Evolutionary conservation across 306 rosid genomes (phyloP).

Genomic region (Bauhinia variegata): DNA sequence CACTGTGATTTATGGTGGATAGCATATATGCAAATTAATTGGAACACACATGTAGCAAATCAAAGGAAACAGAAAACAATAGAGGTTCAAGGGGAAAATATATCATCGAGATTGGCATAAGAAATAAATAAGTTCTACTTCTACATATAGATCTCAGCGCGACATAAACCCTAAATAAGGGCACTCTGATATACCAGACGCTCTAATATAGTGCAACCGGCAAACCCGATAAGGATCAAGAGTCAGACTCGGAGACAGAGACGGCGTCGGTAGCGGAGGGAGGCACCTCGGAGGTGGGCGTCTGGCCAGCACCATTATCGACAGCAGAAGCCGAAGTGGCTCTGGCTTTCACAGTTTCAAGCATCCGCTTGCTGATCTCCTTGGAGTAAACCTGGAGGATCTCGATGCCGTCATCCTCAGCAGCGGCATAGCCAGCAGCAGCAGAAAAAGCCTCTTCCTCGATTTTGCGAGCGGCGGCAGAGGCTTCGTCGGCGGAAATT

Average conservation of each 20-base stretch:
- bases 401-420: conserved; percentile 80
- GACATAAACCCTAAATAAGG: conserved; percentile 21
- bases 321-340: conserved; percentile 42
- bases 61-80: conserved; percentile 1
- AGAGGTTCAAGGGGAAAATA: conserved; percentile 23
- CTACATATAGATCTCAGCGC: conserved; percentile 39
- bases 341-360: conserved; percentile 72
- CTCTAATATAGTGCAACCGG: conserved; percentile 9
- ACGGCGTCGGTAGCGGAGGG: conserved; percentile 44
- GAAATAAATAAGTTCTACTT: conserved; percentile 27
- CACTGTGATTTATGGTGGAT: no score
- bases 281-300: conserved; percentile 26
- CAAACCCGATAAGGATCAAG: conserved; percentile 43
- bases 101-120: conserved; percentile 23
- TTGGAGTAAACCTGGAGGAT: conserved; percentile 92
- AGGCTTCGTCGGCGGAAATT: conserved; percentile 61
- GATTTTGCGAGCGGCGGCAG: conserved; percentile 58
- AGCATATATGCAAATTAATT: neutral
- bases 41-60: conserved; percentile 1
- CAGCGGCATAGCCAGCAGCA: conserved; percentile 57
- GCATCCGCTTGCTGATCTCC: conserved; percentile 97
- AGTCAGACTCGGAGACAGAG: conserved; percentile 39
- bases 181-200: conserved; percentile 37
- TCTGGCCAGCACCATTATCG: conserved; percentile 43
- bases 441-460: conserved; percentile 72